Conservation (phyloP, 495 filamentous ascomycete species). For the Lepraria neglecta region DNA sequence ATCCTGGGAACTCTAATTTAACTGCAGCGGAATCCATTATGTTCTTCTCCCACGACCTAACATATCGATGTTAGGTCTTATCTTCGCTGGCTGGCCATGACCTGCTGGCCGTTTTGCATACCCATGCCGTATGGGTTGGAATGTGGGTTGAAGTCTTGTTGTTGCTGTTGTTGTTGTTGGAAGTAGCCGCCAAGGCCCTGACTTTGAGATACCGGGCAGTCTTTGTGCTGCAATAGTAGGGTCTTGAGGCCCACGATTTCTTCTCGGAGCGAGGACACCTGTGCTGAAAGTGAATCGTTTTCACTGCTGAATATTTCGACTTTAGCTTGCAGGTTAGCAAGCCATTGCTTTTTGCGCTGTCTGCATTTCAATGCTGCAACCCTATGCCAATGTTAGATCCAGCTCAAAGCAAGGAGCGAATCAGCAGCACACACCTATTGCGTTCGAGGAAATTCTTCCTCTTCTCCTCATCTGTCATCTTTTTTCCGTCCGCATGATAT, state of each 20-base stretch:
- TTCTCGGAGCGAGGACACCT: slow-evolving; percentile 78
- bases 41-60: not conserved
- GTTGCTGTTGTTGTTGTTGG: slow-evolving; percentile 45
- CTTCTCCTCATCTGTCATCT: slow-evolving; percentile 99
- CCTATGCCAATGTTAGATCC: slow-evolving; percentile 41
- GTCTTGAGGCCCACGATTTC: slow-evolving; percentile 96
- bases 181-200: slow-evolving; percentile 59
- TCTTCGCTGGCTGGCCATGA: slow-evolving; percentile 51
- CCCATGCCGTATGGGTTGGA: slow-evolving; percentile 71
- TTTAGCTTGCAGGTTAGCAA: slow-evolving; percentile 89
- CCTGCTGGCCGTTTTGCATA: slow-evolving; percentile 46
- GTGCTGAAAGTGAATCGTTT: slow-evolving; percentile 79
- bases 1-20: not conserved
- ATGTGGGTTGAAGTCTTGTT: slow-evolving; percentile 41
- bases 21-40: not conserved
- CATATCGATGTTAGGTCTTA: slow-evolving; percentile 36
- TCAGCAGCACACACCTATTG: slow-evolving; percentile 65
- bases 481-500: slow-evolving; percentile 47
- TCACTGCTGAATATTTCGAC: slow-evolving; percentile 87
- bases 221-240: slow-evolving; percentile 87
- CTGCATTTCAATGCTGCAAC: slow-evolving; percentile 95
- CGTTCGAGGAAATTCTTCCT: slow-evolving; percentile 94
- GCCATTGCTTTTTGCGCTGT: slow-evolving; percentile 98
- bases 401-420: not conserved
- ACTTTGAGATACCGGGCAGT: slow-evolving; percentile 85